These are phyloP conservation scores for Gonium pectorale DNA, from an alignment of 139 green algal genomes.

Conservation along the genomic window DNA sequence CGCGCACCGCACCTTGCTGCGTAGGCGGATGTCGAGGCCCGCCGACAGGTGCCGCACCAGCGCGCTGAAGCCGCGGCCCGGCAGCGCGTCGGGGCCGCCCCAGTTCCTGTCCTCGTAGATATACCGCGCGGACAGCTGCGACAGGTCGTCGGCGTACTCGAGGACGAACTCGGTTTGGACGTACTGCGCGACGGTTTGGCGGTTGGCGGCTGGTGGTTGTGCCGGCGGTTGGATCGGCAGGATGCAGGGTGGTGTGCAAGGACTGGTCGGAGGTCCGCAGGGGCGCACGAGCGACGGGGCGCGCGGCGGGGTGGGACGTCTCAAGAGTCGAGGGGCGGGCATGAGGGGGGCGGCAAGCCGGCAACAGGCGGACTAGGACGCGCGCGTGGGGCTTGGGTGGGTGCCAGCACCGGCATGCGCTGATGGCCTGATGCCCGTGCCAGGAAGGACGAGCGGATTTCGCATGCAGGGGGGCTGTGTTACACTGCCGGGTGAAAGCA, in stretches of 20 bases:
- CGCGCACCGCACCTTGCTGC: neutral
- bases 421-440: too few species aligned
- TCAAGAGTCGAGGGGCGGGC: neutral
- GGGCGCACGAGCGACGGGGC: too few species aligned
- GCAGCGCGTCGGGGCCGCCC: conserved; percentile 3
- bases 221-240: neutral
- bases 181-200: neutral
- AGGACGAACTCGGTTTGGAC: neutral
- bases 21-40: neutral
- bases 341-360: too few species aligned
- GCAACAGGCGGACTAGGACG: too few species aligned
- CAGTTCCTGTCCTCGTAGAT: neutral
- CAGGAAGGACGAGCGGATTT: too few species aligned
- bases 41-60: neutral
- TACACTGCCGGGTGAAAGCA: too few species aligned
- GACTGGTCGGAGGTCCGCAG: too few species aligned
- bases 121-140: neutral
- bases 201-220: neutral
- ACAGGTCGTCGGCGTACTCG: conserved; percentile 10
- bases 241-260: too few species aligned
- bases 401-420: too few species aligned
- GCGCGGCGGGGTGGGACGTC: too few species aligned
- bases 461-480: too few species aligned
- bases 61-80: neutral
- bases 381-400: too few species aligned